These are phyloP conservation scores for Pythium pyrilobum DNA, from an alignment of 352 stramenopile genomes.

Conservation along the genomic window DNA sequence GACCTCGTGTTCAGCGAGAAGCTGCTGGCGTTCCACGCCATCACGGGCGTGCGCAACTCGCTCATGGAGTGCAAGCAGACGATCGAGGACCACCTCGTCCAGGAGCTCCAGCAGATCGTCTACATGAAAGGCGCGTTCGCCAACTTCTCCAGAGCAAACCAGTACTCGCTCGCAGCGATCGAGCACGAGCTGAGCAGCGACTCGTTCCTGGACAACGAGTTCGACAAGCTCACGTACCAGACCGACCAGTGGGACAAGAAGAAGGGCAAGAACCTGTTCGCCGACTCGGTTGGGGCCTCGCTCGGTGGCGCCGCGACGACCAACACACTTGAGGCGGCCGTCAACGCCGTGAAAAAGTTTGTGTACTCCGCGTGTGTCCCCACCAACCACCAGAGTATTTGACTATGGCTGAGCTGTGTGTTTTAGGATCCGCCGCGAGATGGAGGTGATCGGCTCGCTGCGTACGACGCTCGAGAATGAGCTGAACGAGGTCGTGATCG, in stretches of 20 bases:
- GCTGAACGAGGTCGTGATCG: conserved; percentile 46
- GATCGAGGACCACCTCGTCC: conserved; percentile 75
- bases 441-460: conserved; percentile 69
- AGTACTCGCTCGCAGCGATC: conserved; percentile 64
- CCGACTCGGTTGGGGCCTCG: conserved; percentile 3
- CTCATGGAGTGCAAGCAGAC: conserved; percentile 85
- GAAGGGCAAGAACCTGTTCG: conserved; percentile 17
- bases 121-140: conserved; percentile 68
- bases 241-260: conserved; percentile 25
- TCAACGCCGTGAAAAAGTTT: conserved; percentile 66
- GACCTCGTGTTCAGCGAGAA: conserved; percentile 79
- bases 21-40: conserved; percentile 71
- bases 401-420: no score
- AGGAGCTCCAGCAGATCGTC: conserved; percentile 61
- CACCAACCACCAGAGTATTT: no score
- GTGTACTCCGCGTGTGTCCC: no score
- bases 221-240: conserved; percentile 45
- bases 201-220: conserved; percentile 51
- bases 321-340: conserved; percentile 49
- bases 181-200: conserved; percentile 67
- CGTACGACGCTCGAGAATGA: conserved; percentile 67
- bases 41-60: conserved; percentile 62
- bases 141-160: conserved; percentile 58
- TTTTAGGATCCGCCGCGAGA: conserved; percentile 63
- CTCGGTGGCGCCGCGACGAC: not conserved